phyloP scores from a whole-genome alignment of 129 eudicot species.

The Glebionis coronaria region DNA sequence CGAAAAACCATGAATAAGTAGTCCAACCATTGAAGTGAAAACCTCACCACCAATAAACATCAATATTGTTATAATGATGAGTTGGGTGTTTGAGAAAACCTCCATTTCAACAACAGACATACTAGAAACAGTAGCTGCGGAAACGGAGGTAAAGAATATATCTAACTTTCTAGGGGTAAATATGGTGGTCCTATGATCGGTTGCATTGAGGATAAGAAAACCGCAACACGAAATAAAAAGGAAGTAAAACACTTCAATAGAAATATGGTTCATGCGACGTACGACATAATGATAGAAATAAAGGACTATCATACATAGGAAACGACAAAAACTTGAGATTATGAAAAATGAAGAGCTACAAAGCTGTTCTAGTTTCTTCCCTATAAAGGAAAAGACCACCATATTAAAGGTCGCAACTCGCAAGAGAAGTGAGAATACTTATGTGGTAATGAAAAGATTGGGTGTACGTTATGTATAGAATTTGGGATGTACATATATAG shows the following conservation, averaged over 20 bases:
- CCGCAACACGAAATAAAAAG: slow-evolving; percentile 46
- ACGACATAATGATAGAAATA: slow-evolving; percentile 28
- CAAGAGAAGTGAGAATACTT: neutral
- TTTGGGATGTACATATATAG: too few species aligned
- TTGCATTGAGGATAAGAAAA: slow-evolving; percentile 36
- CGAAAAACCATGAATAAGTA: slow-evolving; percentile 24
- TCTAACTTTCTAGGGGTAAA: slow-evolving; percentile 29
- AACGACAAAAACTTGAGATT: neutral
- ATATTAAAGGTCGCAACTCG: slow-evolving; percentile 26
- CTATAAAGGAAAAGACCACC: slow-evolving; percentile 22
- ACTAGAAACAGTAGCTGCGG: slow-evolving; percentile 65
- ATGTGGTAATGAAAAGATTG: slow-evolving; percentile 17
- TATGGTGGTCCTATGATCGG: slow-evolving; percentile 36
- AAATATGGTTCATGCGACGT: slow-evolving; percentile 26
- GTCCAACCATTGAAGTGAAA: slow-evolving; percentile 59
- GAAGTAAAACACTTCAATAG: slow-evolving; percentile 38
- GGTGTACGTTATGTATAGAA: too few species aligned
- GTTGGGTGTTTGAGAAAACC: slow-evolving; percentile 66
- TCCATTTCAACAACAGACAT: slow-evolving; percentile 83
- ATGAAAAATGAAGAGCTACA: slow-evolving; percentile 15
- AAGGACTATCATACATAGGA: slow-evolving; percentile 14
- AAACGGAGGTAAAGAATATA: slow-evolving; percentile 60
- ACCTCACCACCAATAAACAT: slow-evolving; percentile 78
- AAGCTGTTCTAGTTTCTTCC: slow-evolving; percentile 41
- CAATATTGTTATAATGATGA: slow-evolving; percentile 44